Base-by-base conservation (phyloP, 257 asterid species). In the Salvia rosmarinus region DNA sequence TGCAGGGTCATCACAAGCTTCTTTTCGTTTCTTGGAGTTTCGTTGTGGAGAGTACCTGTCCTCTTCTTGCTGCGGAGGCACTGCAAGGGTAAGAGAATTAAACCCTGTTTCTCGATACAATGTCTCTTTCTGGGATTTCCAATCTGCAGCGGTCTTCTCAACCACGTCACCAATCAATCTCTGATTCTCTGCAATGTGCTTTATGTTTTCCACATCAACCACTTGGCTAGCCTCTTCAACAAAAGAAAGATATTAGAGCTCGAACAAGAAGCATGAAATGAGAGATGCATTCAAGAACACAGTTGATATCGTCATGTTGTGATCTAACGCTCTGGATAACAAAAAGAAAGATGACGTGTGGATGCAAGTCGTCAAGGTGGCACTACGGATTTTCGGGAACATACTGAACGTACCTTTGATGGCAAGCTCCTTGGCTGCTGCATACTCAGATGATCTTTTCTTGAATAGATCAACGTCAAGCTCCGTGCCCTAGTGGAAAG, bases 381-480 rank as follows among this genome's bases (percentile, higher is more conserved):
- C 10, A 35, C 25, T 1, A n/a, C 50, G 58, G 66, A 68, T 21
- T 39, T 21, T 37, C 37, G 72, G 9, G 72, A 37, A 42, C 20
- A 17, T 20, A 17, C 14, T 55, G 5, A 9, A 28, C 14, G 20
- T 85, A 92, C 98, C 98, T 81, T 75, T 86, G 75, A 95, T 80
- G 44, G 95, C 92, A 32, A 72, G 82, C 69, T 85, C 86, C 85
- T 95, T 95, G 73, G 98, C 93, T 55, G 78, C 80, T 64, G 94
- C 96, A 85, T 95, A 95, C 32, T 88, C 91, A 3, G 85, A 73
- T 50, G 97, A 88, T 39, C 71, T 81, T 80, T 80, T 77, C 85
- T 88, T 91, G 81, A 94, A 79, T 75, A 74, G 50, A 77, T 84
- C 91, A 64, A 84, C 87, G 58, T 88, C 96, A 77, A 94, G 92